These are phyloP conservation scores for Talaromyces stipitatus DNA, from an alignment of 495 filamentous ascomycete species.

Conservation along the genomic window DNA sequence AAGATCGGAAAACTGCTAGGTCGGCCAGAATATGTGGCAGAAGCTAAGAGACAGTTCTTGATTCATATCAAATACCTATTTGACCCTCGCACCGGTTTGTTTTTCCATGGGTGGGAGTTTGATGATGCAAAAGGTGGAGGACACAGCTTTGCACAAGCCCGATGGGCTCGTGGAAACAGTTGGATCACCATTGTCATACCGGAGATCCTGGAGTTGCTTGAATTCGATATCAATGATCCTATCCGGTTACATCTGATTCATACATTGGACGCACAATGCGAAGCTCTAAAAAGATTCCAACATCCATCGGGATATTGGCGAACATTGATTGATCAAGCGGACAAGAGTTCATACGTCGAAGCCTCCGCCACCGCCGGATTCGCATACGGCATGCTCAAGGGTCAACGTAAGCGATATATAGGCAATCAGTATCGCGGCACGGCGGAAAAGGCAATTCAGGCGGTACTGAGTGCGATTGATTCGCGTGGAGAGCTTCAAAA, in stretches of 20 bases:
- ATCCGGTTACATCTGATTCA: conserved; percentile 52
- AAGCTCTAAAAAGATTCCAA: conserved; percentile 50
- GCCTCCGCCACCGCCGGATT: conserved; percentile 69
- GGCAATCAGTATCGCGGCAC: conserved; percentile 35
- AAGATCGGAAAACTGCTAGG: conserved; percentile 63
- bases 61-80: conserved; percentile 66
- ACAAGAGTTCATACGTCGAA: conserved; percentile 57
- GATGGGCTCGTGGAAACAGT: conserved; percentile 60
- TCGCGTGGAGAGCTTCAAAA: conserved; percentile 56
- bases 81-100: conserved; percentile 58
- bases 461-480: conserved; percentile 53
- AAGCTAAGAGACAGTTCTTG: conserved; percentile 66
- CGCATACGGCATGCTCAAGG: conserved; percentile 67
- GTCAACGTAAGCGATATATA: conserved; percentile 59
- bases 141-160: conserved; percentile 62
- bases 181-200: conserved; percentile 72
- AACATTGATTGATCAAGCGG: conserved; percentile 56
- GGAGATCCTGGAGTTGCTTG: conserved; percentile 61
- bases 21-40: conserved; percentile 58
- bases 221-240: conserved; percentile 46
- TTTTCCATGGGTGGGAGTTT: conserved; percentile 72
- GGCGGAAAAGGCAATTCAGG: conserved; percentile 52
- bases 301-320: conserved; percentile 53
- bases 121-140: conserved; percentile 36
- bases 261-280: conserved; percentile 55